phyloP scores from a whole-genome alignment of 2,329 filamentous ascomycete species.

The Zymoseptoria pseudotritici region DNA sequence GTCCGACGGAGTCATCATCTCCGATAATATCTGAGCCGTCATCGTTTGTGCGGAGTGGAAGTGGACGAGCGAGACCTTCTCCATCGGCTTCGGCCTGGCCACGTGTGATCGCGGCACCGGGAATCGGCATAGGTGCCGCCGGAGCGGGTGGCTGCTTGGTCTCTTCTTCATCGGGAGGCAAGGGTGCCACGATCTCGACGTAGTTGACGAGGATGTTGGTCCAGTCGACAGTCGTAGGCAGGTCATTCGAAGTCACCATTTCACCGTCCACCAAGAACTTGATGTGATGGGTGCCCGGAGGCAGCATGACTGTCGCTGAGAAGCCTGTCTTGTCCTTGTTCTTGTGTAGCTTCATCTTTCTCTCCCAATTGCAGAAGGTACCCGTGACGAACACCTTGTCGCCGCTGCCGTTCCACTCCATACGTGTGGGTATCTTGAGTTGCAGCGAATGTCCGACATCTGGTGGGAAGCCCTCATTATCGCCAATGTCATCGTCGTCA shows the following conservation, averaged over 20 bases:
- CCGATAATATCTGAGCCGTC: conserved; percentile 19
- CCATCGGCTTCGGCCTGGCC: conserved; percentile 12
- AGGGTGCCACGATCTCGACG: conserved; percentile 61
- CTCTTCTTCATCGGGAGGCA: conserved; percentile 12
- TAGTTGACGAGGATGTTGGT: conserved; percentile 98
- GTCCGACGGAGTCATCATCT: conserved; percentile 11
- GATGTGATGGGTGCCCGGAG: conserved; percentile 90
- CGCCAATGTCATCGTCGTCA: conserved; percentile 63
- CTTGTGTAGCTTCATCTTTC: conserved; percentile 78
- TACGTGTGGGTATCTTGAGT: conserved; percentile 71
- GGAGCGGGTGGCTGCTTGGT: conserved; percentile 22
- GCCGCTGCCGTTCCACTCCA: conserved; percentile 73
- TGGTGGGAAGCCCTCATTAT: conserved; percentile 59
- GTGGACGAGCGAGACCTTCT: conserved; percentile 45
- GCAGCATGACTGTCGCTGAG: conserved; percentile 71
- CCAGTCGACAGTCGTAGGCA: conserved; percentile 94
- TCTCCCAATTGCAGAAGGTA: conserved; percentile 95
- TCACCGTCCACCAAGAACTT: conserved; percentile 92
- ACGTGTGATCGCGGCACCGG: conserved; percentile 21
- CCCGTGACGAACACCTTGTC: conserved; percentile 95
- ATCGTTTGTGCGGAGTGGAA: conserved; percentile 34
- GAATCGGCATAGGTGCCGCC: conserved; percentile 26
- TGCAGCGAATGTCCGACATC: conserved; percentile 55
- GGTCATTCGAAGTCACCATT: conserved; percentile 78
- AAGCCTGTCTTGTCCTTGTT: conserved; percentile 54